These are phyloP conservation scores for Collybia sordida DNA, from an alignment of 768 basidiomycete species.

Conservation along the genomic window DNA sequence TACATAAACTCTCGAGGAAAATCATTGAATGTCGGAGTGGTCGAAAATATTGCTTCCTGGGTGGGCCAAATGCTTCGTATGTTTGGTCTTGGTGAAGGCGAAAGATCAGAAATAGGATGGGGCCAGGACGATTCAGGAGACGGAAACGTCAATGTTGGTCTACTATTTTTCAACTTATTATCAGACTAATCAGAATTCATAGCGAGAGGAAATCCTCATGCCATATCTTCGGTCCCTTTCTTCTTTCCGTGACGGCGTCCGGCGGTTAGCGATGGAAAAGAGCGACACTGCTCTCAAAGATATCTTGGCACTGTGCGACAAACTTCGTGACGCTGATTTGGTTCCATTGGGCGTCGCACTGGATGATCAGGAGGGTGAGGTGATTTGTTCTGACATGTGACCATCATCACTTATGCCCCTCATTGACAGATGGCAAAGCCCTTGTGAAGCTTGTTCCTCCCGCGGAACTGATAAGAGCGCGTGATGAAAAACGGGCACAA, in stretches of 20 bases:
- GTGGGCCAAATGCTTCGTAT: conserved; percentile 70
- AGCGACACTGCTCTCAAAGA: conserved; percentile 67
- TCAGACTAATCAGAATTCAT: conserved; percentile 12
- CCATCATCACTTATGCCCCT: conserved; percentile 8
- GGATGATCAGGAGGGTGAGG: conserved; percentile 91
- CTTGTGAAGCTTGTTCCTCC: conserved; percentile 91
- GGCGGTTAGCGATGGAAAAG: conserved; percentile 76
- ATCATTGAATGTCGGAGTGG: conserved; percentile 56
- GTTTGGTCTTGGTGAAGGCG: conserved; percentile 78
- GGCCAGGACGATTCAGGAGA: conserved; percentile 57
- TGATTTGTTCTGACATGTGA: neutral
- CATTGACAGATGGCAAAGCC: conserved; percentile 78
- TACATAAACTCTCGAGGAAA: conserved; percentile 76
- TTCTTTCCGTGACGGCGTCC: conserved; percentile 88
- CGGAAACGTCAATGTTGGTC: conserved; percentile 52
- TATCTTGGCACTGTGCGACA: conserved; percentile 85
- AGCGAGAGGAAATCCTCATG: conserved; percentile 86
- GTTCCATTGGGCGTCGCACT: conserved; percentile 94
- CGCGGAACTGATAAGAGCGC: conserved; percentile 73
- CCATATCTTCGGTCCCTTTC: conserved; percentile 87
- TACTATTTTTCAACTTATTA: conserved; percentile 4
- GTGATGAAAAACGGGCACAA: conserved; percentile 84
- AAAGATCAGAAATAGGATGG: conserved; percentile 79
- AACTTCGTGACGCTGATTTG: conserved; percentile 84
- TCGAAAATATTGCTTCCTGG: conserved; percentile 70